Evolutionary conservation across 2,329 filamentous ascomycete species (phyloP).

Genomic region (Berkeleyomyces rouxiae): DNA sequence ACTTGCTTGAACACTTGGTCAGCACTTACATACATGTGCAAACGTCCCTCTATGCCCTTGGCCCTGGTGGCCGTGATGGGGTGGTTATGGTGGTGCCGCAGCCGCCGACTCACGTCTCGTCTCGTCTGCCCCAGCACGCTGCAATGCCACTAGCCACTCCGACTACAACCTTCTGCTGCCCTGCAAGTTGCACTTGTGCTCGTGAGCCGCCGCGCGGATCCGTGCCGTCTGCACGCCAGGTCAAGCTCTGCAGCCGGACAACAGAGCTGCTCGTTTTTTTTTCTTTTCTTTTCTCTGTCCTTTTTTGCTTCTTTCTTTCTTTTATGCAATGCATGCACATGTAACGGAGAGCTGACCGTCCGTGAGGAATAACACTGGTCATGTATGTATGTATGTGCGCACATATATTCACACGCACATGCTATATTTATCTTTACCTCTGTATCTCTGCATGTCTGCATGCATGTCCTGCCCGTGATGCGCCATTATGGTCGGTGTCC

Average conservation of each 20-base stretch:
- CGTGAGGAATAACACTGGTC: too few relatives aligned
- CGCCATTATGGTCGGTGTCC: background rate
- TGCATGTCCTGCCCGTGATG: background rate
- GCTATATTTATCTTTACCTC: too few relatives aligned
- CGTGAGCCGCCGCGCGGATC: background rate
- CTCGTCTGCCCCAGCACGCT: too few relatives aligned
- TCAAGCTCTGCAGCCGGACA: background rate
- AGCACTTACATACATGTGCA: too few relatives aligned
- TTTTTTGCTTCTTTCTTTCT: background rate
- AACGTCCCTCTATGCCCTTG: too few relatives aligned
- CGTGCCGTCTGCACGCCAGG: background rate
- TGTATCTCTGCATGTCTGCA: background rate
- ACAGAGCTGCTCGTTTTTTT: background rate
- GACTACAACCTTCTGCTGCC: background rate
- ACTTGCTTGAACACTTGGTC: too few relatives aligned
- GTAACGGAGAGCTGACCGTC: too few relatives aligned
- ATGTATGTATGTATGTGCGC: background rate
- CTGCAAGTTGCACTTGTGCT: too few relatives aligned
- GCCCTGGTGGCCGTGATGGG: too few relatives aligned
- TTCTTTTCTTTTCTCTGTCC: background rate
- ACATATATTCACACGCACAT: background rate
- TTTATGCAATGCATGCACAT: background rate
- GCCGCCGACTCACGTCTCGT: too few relatives aligned
- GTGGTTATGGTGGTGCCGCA: too few relatives aligned
- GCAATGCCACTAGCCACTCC: background rate